These are phyloP conservation scores for Rhodotorula babjevae DNA, from an alignment of 768 basidiomycete genomes.

Conservation along the genomic window DNA sequence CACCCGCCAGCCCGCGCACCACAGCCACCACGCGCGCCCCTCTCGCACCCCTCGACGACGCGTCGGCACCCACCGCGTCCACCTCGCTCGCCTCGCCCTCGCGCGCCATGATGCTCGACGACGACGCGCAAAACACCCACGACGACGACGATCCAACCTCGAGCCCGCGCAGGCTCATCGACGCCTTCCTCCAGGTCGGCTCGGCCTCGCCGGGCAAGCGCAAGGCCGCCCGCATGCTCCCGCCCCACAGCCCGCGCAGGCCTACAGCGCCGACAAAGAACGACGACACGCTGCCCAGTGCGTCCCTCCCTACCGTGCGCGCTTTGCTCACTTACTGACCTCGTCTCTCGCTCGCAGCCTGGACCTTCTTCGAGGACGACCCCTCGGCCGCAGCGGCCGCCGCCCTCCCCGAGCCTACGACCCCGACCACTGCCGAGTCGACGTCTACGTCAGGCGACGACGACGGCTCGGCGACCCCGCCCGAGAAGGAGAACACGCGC, in stretches of 20 bases:
- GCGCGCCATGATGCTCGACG: constrained; percentile 10
- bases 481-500: constrained; percentile 1
- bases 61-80: background rate
- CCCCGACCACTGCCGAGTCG: background rate
- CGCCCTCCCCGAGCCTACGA: background rate
- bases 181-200: constrained; percentile 9
- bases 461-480: background rate
- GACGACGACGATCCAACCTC: background rate
- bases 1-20: background rate
- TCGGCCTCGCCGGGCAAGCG: background rate
- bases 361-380: constrained; percentile 22
- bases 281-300: background rate
- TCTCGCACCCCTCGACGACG: constrained; percentile 13
- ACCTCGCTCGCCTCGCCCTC: background rate
- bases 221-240: background rate
- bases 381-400: background rate
- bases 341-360: background rate
- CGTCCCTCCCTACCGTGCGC: background rate
- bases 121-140: background rate
- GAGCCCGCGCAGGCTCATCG: constrained; percentile 20
- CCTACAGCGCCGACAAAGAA: background rate
- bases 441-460: background rate
- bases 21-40: background rate
- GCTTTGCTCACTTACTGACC: background rate
- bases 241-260: constrained; percentile 4